phyloP scores from a whole-genome alignment of 208 protist genomes.

The Strigomonas culicis region DNA sequence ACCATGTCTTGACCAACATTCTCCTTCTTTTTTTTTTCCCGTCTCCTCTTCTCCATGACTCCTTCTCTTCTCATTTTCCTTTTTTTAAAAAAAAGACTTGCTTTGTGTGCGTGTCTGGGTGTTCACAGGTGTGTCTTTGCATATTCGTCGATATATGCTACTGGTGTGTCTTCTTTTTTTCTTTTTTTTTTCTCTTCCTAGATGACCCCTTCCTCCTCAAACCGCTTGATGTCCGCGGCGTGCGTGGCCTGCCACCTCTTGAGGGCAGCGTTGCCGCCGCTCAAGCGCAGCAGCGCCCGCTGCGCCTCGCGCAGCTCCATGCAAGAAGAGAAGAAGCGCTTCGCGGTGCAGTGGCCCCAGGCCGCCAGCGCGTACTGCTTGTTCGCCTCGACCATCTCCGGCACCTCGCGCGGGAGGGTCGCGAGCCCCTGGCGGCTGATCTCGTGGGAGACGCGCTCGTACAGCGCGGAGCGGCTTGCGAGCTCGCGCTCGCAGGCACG shows the following conservation, averaged over 20 bases:
- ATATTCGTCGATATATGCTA: neutral
- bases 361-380: constrained; percentile 47
- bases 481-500: constrained; percentile 30
- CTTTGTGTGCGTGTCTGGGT: neutral
- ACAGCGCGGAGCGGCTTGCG: constrained; percentile 8
- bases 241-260: constrained; percentile 51
- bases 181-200: constrained; percentile 13
- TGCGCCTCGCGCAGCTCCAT: constrained; percentile 74
- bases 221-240: constrained; percentile 22
- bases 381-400: constrained; percentile 46
- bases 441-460: constrained; percentile 46
- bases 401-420: constrained; percentile 18
- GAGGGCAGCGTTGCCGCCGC: constrained; percentile 32
- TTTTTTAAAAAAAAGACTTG: constrained; percentile 6
- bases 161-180: neutral
- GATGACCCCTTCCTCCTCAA: constrained; percentile 14
- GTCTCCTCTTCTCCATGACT: neutral
- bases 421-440: constrained; percentile 39
- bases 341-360: constrained; percentile 64
- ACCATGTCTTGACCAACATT: neutral
- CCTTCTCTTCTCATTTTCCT: neutral
- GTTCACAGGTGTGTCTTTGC: too few species aligned
- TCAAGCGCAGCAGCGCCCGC: constrained; percentile 25
- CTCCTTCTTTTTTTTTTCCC: neutral
- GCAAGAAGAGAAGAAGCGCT: constrained; percentile 69